Evolutionary conservation across 2,329 filamentous ascomycete genomes (phyloP).

Genomic region (Fusarium sp.): DNA sequence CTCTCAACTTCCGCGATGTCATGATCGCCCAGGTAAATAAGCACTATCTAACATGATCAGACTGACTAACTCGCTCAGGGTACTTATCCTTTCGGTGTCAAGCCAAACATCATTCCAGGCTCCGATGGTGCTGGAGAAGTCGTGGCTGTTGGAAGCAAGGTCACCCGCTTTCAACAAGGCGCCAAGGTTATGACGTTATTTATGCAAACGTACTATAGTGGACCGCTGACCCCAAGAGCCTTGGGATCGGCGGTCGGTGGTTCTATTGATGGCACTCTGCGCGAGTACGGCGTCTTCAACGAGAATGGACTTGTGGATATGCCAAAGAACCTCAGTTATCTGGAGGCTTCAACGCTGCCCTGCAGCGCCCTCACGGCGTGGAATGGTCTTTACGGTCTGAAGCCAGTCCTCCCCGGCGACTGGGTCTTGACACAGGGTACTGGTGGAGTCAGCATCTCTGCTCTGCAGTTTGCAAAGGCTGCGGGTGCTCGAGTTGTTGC

Average conservation of each 20-base stretch:
- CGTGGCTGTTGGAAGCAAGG: background rate
- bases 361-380: background rate
- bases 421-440: background rate
- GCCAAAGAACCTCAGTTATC: background rate
- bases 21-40: background rate
- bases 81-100: background rate
- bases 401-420: background rate
- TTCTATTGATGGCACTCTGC: background rate
- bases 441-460: background rate
- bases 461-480: background rate
- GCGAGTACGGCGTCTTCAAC: background rate
- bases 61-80: background rate
- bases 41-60: fast-evolving
- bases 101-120: background rate
- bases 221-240: background rate
- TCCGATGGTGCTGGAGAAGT: background rate
- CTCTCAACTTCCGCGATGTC: background rate
- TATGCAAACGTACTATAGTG: background rate
- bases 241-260: background rate
- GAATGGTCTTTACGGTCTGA: background rate
- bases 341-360: background rate
- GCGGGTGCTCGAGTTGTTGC: background rate
- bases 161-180: fast-evolving
- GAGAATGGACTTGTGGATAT: background rate
- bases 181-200: background rate